Evolutionary conservation across 306 rosid genomes (phyloP), one percentile per base, ranked within the genome.

Genomic region (Sicyos baderoa): DNA sequence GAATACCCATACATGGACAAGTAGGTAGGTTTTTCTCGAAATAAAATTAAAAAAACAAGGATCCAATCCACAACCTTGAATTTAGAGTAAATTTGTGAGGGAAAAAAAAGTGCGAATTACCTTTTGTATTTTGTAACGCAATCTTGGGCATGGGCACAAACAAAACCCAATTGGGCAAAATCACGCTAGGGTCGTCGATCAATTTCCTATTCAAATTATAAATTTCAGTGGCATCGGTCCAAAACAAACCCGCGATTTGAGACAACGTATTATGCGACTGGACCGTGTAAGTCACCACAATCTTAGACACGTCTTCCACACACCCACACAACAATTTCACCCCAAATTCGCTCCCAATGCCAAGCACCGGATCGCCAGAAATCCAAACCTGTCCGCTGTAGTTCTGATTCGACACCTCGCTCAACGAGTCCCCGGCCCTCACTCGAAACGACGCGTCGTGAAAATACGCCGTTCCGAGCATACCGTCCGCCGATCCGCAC

Each of bases 241-340:
- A 79, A 9, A 91, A 71, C 52, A 68, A 21, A 37, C 2, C 7
- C 44, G 86, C 87, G 55, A 89, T 87, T 21, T 51, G 72, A 3
- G 75, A 22, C 4, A 82, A 47, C 7, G 89, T 89, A 57, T 91
- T 96, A 17, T 21, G 55, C 0, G 32, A 11, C 77, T 87, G 86
- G 27, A 89, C 92, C 21, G 95, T 86, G 57, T 89, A 91, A 0
- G 92, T 87, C 49, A 83, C 95, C 64, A 89, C 90, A 73, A 82
- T 83, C 63, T 82, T 78, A 9, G 95, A 80, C 16, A 79, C 82
- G 63, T 72, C 77, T 40, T 81, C 79, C 1, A 75, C 73, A 69
- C 97, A 89, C 37, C 95, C 96, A 79, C 96, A 89, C 1, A 83
- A 85, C 77, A 91, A 80, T 79, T 81, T 76, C 22, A 91, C 77